phyloP scores from a whole-genome alignment of 2,329 filamentous ascomycete species.

The Cladosporium phlei region DNA sequence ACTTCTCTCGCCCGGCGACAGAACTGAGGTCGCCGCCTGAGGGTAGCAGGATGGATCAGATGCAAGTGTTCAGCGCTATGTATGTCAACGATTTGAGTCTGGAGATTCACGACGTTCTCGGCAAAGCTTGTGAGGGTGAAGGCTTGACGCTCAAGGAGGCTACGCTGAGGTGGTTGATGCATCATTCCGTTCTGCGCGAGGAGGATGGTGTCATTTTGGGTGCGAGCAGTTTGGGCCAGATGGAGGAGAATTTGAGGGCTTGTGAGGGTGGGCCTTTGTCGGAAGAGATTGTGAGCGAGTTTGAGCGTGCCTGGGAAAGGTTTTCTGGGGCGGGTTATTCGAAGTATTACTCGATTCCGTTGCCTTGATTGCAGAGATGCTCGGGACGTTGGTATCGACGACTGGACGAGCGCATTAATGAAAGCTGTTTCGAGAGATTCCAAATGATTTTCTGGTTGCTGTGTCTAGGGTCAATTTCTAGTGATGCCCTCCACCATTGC shows the following conservation, averaged over 20 bases:
- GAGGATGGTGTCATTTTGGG: constrained; percentile 39
- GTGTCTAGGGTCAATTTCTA: too few species aligned
- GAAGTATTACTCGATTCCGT: constrained; percentile 6
- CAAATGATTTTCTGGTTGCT: too few species aligned
- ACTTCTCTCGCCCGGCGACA: constrained; percentile 37
- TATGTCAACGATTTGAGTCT: constrained; percentile 44
- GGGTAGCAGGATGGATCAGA: constrained; percentile 26
- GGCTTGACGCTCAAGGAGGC: constrained; percentile 39
- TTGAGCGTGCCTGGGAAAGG: constrained; percentile 20
- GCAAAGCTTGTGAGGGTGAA: constrained; percentile 33
- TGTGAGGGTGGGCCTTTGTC: constrained; percentile 26
- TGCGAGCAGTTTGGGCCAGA: constrained; percentile 29
- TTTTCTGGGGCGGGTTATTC: constrained; percentile 5
- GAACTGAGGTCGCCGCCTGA: constrained; percentile 29
- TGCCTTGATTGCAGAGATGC: too few species aligned
- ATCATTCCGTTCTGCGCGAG: constrained; percentile 39
- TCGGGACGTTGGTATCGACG: too few species aligned
- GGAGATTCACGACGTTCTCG: constrained; percentile 38
- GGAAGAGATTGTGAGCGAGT: constrained; percentile 19
- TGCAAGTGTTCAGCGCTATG: constrained; percentile 32
- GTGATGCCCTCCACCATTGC: too few species aligned
- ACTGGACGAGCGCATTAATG: too few species aligned
- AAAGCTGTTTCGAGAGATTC: too few species aligned
- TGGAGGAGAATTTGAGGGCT: constrained; percentile 29
- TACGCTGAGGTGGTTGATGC: constrained; percentile 43